A percentile compares a stretch with the other conserved stretches of the same genome.
Evolutionary conservation across 2,329 filamentous ascomycete genomes (phyloP).

Genomic region (Periconia digitata): DNA sequence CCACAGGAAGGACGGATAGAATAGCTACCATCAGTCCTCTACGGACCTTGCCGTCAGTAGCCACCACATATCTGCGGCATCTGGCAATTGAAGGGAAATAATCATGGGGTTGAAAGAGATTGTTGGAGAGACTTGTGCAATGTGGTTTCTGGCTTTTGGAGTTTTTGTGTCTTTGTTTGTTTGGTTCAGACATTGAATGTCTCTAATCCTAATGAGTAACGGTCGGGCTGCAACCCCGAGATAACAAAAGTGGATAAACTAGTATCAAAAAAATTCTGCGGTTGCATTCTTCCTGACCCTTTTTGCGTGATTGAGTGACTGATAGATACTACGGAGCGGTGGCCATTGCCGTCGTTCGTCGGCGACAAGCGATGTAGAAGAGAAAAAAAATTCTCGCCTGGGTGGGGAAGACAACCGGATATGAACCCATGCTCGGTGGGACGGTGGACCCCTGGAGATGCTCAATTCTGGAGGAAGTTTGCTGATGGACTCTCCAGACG

Average conservation of each 20-base stretch:
- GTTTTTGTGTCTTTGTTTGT: slow-evolving; percentile 8
- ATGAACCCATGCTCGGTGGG: too few relatives aligned
- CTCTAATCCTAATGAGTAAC: slow-evolving; percentile 34
- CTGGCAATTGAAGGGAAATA: too few relatives aligned
- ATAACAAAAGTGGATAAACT: slow-evolving; percentile 6
- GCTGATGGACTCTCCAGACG: too few relatives aligned
- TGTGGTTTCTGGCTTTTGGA: slow-evolving; percentile 8
- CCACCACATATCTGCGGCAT: too few relatives aligned
- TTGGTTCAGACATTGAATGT: slow-evolving; percentile 35
- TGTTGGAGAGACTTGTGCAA: neutral
- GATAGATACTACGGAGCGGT: neutral
- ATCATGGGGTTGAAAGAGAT: neutral
- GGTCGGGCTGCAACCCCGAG: neutral
- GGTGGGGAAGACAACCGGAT: too few relatives aligned
- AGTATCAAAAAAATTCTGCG: slow-evolving; percentile 5
- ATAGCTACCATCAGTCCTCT: too few relatives aligned
- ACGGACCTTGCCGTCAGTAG: too few relatives aligned
- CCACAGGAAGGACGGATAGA: too few relatives aligned
- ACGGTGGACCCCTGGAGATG: too few relatives aligned
- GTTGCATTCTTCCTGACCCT: slow-evolving; percentile 1
- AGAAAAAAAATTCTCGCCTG: slow-evolving; percentile 11
- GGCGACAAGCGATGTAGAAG: slow-evolving; percentile 10
- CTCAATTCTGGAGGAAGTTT: too few relatives aligned
- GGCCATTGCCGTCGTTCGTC: slow-evolving; percentile 3
- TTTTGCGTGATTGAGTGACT: too few relatives aligned